Base-by-base conservation (phyloP, 2,329 filamentous ascomycete species). In the Cordyceps cicadae region DNA sequence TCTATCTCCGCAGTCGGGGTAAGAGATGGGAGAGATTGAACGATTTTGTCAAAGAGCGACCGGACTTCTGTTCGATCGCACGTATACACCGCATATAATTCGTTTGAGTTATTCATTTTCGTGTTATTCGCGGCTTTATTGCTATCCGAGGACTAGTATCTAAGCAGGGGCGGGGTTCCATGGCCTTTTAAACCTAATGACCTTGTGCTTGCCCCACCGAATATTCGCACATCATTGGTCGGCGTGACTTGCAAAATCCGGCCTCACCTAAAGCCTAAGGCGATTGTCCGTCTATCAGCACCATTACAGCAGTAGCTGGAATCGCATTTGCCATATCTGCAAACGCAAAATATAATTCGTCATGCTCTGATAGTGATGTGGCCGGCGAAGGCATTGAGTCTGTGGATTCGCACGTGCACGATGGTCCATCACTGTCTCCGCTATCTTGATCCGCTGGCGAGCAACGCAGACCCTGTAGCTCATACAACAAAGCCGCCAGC, bases 331-430 rank as follows among this genome's bases (percentile, higher is more conserved):
- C 34, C 2, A 52, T 9, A 19, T n/a, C 24, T 34, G 1, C 49
- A 52, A 34, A 52, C 49, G 3, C 32, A 52, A 24, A 24, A 53
- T 39, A 53, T 53, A 15, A 0, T 53, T 29, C 50, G 50, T 53
- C 50, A 53, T 53, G 50, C 50, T 39, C 32, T 53, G 50, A 39
- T 19, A 53, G 50, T 53, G 50, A 24, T 53, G 50, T 53, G n/a
- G 50, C 50, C 19, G 32, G 32, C 29, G 50, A 53, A 21, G 50
- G 50, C 50, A 24, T 53, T 53, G 50, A 53, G 50, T 52, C 49
- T 52, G 49, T 52, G 49, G 26, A 52, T 37, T 34, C 49, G 49
- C 49, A 52, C 17, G n/a, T 52, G 49, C 29, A 52, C 29, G 26
- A 37, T n/a, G 12, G 7, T 39, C 50, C 50, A 39, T 53, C 50